These are phyloP conservation scores for Terana coerulea DNA, from an alignment of 768 basidiomycete genomes.

Conservation along the genomic window DNA sequence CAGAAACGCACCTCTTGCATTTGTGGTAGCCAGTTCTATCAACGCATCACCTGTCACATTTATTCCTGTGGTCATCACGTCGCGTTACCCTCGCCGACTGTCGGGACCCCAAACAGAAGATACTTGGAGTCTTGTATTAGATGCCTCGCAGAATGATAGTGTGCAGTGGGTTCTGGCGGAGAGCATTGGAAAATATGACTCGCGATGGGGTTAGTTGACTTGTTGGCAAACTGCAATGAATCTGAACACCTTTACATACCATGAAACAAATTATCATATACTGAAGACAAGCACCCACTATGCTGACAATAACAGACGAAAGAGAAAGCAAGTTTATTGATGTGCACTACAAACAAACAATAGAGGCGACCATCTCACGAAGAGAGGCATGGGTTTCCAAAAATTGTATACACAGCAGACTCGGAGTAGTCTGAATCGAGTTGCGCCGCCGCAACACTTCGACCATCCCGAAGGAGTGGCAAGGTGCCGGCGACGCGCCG, in stretches of 20 bases:
- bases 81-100: conserved; percentile 34
- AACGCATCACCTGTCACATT: conserved; percentile 49
- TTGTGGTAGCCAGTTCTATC: conserved; percentile 42
- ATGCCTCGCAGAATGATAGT: conserved; percentile 10
- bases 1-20: conserved; percentile 32
- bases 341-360: not conserved
- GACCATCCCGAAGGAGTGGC: conserved; percentile 3
- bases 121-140: conserved; percentile 38
- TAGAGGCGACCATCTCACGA: conserved; percentile 3
- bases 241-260: not conserved
- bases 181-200: conserved; percentile 38
- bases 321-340: no score
- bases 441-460: conserved; percentile 4
- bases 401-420: conserved; percentile 15
- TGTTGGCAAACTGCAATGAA: not conserved
- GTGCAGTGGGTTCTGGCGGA: conserved; percentile 43
- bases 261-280: not conserved
- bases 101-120: conserved; percentile 52
- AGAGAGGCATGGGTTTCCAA: conserved; percentile 9
- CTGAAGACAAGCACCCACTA: not conserved
- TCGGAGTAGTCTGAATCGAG: conserved; percentile 20
- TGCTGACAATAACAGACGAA: not conserved
- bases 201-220: conserved; percentile 33
- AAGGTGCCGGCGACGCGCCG: conserved; percentile 11
- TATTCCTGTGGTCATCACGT: conserved; percentile 30